Conservation (phyloP, 441 rosid genomes). For the California macrophylla region DNA sequence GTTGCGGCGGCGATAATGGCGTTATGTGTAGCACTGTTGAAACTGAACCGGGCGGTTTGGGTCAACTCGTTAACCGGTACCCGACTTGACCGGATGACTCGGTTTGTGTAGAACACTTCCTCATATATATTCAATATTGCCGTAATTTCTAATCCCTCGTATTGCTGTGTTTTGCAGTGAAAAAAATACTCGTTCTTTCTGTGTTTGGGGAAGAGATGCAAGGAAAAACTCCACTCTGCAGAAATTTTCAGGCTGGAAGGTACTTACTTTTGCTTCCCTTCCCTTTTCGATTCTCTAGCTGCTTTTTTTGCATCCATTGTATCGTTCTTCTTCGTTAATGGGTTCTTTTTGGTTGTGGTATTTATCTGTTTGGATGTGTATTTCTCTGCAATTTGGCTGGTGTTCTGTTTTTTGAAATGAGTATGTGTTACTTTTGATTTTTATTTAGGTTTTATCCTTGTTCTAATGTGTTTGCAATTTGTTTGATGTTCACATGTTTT, state of each 20-base stretch:
- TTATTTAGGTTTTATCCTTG: background rate
- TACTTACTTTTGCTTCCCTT: conserved; percentile 12
- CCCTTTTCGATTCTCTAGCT: background rate
- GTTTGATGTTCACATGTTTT: background rate
- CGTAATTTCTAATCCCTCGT: too few species aligned
- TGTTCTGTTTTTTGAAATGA: background rate
- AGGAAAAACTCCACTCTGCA: conserved; percentile 28
- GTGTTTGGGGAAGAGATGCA: background rate
- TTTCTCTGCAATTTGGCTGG: background rate
- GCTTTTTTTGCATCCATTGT: background rate
- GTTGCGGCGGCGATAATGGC: background rate
- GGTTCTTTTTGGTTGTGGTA: background rate
- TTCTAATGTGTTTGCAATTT: background rate
- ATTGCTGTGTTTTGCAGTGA: too few species aligned
- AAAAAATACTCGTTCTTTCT: background rate
- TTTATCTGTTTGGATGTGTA: background rate
- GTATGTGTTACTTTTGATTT: background rate
- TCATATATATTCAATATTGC: too few species aligned
- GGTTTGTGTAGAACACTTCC: too few species aligned
- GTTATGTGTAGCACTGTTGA: background rate
- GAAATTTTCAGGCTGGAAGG: conserved; percentile 84
- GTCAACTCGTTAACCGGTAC: too few species aligned
- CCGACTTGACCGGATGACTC: background rate
- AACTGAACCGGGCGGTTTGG: background rate
- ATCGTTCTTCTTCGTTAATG: background rate